Percentiles rank a stretch among this genome's conserved stretches.
Evolutionary conservation across 495 filamentous ascomycete genomes (phyloP).

Genomic region (Bacidia gigantensis): DNA sequence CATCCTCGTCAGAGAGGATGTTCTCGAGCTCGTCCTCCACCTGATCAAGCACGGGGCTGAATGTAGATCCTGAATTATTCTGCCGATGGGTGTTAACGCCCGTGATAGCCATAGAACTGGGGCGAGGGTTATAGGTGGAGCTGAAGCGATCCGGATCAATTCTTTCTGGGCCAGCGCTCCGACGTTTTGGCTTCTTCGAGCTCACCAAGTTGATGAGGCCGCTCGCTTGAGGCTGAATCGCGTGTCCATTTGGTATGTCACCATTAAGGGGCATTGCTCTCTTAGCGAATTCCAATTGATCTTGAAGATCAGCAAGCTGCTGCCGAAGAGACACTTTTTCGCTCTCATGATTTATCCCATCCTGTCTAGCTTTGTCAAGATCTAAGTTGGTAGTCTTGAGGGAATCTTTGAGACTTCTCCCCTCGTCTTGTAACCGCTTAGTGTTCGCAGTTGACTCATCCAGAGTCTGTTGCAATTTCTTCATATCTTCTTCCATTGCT

Average conservation of each 20-base stretch:
- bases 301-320: conserved; percentile 79
- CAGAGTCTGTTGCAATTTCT: conserved; percentile 70
- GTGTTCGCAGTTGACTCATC: conserved; percentile 75
- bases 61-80: conserved; percentile 51
- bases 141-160: conserved; percentile 76
- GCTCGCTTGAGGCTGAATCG: conserved; percentile 40
- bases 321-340: conserved; percentile 75
- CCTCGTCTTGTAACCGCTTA: conserved; percentile 89
- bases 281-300: conserved; percentile 80
- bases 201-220: conserved; percentile 94
- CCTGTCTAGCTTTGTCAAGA: conserved; percentile 57
- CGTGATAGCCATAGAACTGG: conserved; percentile 83
- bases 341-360: conserved; percentile 56
- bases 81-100: conserved; percentile 48
- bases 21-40: conserved; percentile 88
- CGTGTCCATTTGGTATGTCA: conserved; percentile 56
- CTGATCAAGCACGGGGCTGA: conserved; percentile 68
- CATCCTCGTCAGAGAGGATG: conserved; percentile 87
- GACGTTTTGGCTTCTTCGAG: conserved; percentile 90
- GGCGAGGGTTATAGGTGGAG: conserved; percentile 81
- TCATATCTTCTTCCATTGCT: conserved; percentile 89
- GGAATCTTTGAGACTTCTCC: conserved; percentile 63
- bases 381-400: conserved; percentile 63
- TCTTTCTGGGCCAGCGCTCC: conserved; percentile 84
- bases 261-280: conserved; percentile 48